Evolutionary conservation across 768 basidiomycete genomes (phyloP).

Genomic region (Galerina marginata): DNA sequence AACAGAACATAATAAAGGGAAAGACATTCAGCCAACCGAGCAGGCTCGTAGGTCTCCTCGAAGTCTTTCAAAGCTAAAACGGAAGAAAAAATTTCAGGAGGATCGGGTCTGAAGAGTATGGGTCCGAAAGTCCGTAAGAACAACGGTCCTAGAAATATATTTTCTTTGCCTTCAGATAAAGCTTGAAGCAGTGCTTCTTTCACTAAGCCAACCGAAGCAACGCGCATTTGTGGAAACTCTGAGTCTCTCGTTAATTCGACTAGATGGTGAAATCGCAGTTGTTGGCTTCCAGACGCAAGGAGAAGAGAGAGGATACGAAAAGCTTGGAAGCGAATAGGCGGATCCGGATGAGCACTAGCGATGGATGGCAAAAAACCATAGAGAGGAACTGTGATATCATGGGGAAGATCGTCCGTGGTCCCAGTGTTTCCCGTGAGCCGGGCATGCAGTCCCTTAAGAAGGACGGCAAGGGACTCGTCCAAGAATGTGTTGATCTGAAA

Average conservation of each 20-base stretch:
- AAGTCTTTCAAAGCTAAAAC: conserved; percentile 48
- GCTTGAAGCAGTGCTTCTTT: conserved; percentile 70
- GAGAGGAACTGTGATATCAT: conserved; percentile 54
- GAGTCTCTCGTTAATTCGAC: conserved; percentile 54
- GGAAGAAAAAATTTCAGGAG: conserved; percentile 52
- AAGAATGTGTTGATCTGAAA: conserved; percentile 59
- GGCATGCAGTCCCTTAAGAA: conserved; percentile 45
- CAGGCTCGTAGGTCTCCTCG: conserved; percentile 59
- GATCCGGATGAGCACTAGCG: conserved; percentile 66
- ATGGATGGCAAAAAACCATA: conserved; percentile 56
- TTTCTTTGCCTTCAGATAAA: conserved; percentile 37
- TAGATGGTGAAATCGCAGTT: conserved; percentile 59
- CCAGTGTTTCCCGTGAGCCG: conserved; percentile 18
- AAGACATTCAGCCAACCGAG: conserved; percentile 67
- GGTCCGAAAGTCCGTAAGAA: conserved; percentile 66
- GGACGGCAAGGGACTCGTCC: conserved; percentile 65
- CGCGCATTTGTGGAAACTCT: conserved; percentile 69
- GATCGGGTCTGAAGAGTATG: conserved; percentile 61
- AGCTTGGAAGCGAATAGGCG: conserved; percentile 59
- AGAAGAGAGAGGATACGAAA: conserved; percentile 65
- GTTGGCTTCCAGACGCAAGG: conserved; percentile 51
- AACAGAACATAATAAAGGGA: conserved; percentile 73
- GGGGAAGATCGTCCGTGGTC: conserved; percentile 34
- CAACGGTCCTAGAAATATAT: conserved; percentile 56
- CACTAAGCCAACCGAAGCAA: conserved; percentile 69